Conservation (phyloP, 2,329 filamentous ascomycete species). For the Tolypocladium amazonense region DNA sequence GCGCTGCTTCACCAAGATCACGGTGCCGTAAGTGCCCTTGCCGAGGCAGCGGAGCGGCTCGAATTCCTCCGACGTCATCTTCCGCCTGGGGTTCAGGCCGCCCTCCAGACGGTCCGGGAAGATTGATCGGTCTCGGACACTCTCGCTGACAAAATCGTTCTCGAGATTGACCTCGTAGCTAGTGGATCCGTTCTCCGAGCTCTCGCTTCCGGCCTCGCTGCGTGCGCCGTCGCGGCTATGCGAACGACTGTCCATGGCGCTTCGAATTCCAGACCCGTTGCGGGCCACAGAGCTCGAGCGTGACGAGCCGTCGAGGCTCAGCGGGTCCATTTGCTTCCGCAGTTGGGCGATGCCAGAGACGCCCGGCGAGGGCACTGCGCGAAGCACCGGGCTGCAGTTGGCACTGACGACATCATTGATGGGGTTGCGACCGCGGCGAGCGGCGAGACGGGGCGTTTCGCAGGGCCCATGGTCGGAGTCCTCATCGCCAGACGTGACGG, state of each 20-base stretch:
- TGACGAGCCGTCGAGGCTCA: constrained; percentile 53
- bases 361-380: constrained; percentile 39
- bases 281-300: constrained; percentile 46
- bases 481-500: constrained; percentile 44
- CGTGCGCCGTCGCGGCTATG: constrained; percentile 44
- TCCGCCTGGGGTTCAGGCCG: constrained; percentile 49
- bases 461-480: constrained; percentile 39
- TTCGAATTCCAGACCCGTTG: constrained; percentile 37
- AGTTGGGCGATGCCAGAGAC: constrained; percentile 72
- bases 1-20: constrained; percentile 83
- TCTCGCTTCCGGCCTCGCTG: constrained; percentile 42
- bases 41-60: constrained; percentile 84
- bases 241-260: constrained; percentile 43
- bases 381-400: constrained; percentile 52
- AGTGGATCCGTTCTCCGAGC: constrained; percentile 57
- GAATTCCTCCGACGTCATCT: constrained; percentile 90
- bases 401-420: constrained; percentile 49
- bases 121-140: constrained; percentile 33
- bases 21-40: constrained; percentile 93
- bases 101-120: constrained; percentile 40
- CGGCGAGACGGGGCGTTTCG: constrained; percentile 25
- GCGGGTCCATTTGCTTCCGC: constrained; percentile 68
- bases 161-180: constrained; percentile 81
- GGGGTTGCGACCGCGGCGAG: constrained; percentile 27
- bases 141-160: constrained; percentile 71